Base-by-base conservation (phyloP, 345 rosid species). In the Linum trigynum region DNA sequence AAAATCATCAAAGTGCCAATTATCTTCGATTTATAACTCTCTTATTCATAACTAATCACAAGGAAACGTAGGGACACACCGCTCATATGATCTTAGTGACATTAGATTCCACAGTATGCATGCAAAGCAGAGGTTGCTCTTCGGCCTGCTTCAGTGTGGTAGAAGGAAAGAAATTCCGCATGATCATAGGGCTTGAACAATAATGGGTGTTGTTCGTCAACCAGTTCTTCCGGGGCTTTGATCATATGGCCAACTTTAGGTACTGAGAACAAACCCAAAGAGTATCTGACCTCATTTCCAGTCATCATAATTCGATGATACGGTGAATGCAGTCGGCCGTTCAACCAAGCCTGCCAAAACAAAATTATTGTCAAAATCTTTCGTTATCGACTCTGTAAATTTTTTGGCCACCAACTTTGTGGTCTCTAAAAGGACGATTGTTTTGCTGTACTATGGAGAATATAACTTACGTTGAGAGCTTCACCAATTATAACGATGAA, bases 401-500 rank as follows among this genome's bases (percentile, higher is more conserved):
- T n/a, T n/a, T n/a, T n/a, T n/a, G n/a, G n/a, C n/a, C n/a, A n/a
- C n/a, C n/a, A n/a, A n/a, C n/a, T n/a, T n/a, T n/a, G n/a, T n/a
- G n/a, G n/a, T n/a, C n/a, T n/a, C n/a, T n/a, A n/a, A n/a, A n/a
- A n/a, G n/a, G n/a, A n/a, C n/a, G n/a, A n/a, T n/a, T n/a, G n/a
- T n/a, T n/a, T n/a, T n/a, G n/a, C n/a, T n/a, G n/a, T n/a, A n/a
- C n/a, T n/a, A n/a, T n/a, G n/a, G n/a, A n/a, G n/a, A 32, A 1
- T 1, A 3, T 14, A 6, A 65, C 57, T 55, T 42, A 80, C 81
- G 64, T 63, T 15, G 67, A 70, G 43, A 1, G 72, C 67, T 17
- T 80, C 79, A 6, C 77, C 81, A 15, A 74, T 70, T 60, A 80
- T 55, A 61, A 80, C 73, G 0, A 77, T 36, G 14, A 77, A 80